Evolutionary conservation across 495 filamentous ascomycete genomes (phyloP), one percentile per base, ranked within the genome.

Genomic region (Lasiosphaeriaceae sp.): DNA sequence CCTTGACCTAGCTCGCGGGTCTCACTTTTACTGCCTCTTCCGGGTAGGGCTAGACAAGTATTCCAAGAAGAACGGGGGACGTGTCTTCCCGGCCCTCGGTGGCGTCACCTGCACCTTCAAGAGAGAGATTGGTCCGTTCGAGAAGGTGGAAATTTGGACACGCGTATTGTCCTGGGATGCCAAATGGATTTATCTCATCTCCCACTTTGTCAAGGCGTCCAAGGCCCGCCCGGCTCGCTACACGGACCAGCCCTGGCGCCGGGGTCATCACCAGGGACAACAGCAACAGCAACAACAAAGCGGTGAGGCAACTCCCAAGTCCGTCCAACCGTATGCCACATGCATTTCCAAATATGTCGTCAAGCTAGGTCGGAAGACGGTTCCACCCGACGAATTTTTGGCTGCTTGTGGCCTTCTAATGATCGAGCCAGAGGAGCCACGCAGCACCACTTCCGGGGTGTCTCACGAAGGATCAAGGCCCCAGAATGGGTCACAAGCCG

Each of bases 111-210:
- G 85, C 65, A 77, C 72, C 52, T 90, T 90, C 66, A 83, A 83
- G 64, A 72, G 77, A 21, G 87, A 90, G 73, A 82, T 92, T 49
- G 80, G 83, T 56, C 85, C 86, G 1, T 84, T 83, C 47, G 74
- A 85, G 69, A 68, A 68, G 11, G 89, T 82, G 55, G 86, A 90
- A 69, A 80, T 90, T 54, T 84, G 84, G 76, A 85, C 82, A 2
- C 73, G 83, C 41, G 69, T 90, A 35, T 66, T 90, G 47, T 74
- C 72, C n/a, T 92, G 88, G 88, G 89, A 95, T 67, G 73, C 80
- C 47, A 96, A 96, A 64, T 96, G 90, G 90, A 66, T 93, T 54
- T 94, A 89, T 69, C 70, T 90, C 9, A 72, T 92, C 11, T 85
- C 77, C 11, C 86, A 88, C 65, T 87, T 94, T 54, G 74, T 81